phyloP scores from a whole-genome alignment of 1,284 basidiomycete genomes.

The Ceratobasidium papillatum region DNA sequence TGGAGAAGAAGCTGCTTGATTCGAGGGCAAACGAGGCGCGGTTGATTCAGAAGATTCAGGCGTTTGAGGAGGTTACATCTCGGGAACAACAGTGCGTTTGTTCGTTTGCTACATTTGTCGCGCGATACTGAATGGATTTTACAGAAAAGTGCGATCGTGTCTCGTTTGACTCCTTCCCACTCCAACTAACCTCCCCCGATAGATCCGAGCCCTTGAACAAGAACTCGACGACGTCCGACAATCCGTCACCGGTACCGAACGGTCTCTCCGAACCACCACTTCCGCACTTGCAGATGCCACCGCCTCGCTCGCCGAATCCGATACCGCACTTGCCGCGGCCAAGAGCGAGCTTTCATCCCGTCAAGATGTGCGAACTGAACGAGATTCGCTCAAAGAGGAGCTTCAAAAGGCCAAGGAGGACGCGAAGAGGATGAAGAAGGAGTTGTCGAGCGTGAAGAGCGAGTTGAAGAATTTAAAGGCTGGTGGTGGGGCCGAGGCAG shows the following conservation, averaged over 20 bases:
- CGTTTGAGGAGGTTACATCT: conserved; percentile 11
- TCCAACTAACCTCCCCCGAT: background rate
- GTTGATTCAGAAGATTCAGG: conserved; percentile 9
- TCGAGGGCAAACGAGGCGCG: conserved; percentile 23
- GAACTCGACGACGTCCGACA: conserved; percentile 23
- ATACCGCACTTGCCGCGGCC: conserved; percentile 37
- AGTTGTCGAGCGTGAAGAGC: background rate
- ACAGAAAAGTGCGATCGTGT: conserved; percentile 27
- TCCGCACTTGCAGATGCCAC: conserved; percentile 37
- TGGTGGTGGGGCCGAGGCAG: conserved; percentile 15
- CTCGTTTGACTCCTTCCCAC: background rate
- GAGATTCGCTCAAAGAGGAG: conserved; percentile 24
- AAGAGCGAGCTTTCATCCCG: conserved; percentile 25
- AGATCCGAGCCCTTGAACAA: conserved; percentile 35
- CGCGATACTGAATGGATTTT: conserved; percentile 14
- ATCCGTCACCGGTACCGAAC: conserved; percentile 15
- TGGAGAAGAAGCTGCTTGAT: conserved; percentile 38
- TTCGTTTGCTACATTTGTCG: background rate
- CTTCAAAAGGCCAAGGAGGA: conserved; percentile 9
- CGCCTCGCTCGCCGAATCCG: conserved; percentile 32
- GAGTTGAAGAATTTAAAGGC: conserved; percentile 23
- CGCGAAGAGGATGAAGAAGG: conserved; percentile 18
- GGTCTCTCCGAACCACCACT: conserved; percentile 32
- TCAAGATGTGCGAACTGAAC: conserved; percentile 14
- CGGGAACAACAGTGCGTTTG: conserved; percentile 34